phyloP scores from a whole-genome alignment of 345 rosid species.

The Noccaea bulbosa region DNA sequence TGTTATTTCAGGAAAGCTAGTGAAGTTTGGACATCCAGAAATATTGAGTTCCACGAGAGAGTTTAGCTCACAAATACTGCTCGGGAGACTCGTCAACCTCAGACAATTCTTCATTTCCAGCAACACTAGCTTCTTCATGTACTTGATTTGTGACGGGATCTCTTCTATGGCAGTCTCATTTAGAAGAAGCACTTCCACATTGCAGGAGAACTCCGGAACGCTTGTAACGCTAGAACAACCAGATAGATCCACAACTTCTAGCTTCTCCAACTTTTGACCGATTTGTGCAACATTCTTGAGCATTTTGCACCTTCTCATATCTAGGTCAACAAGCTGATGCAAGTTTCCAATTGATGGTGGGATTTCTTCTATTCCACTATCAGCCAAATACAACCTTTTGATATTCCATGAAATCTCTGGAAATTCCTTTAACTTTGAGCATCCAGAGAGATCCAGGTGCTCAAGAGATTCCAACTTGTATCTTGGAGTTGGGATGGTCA shows the following conservation, averaged over 20 bases:
- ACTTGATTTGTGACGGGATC: constrained; percentile 10
- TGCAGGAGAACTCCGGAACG: background rate
- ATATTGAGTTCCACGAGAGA: background rate
- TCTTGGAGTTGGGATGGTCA: background rate
- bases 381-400: constrained; percentile 8
- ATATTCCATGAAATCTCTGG: constrained; percentile 30
- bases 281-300: constrained; percentile 6
- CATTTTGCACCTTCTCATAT: constrained; percentile 3
- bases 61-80: constrained; percentile 9
- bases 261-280: constrained; percentile 7
- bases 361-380: constrained; percentile 26
- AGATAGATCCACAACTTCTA: constrained; percentile 14
- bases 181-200: background rate
- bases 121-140: background rate
- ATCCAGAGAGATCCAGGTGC: constrained; percentile 23
- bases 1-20: constrained; percentile 10
- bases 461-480: background rate
- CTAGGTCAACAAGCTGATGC: background rate
- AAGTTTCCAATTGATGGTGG: constrained; percentile 18
- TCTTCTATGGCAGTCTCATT: constrained; percentile 22
- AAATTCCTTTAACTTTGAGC: constrained; percentile 27
- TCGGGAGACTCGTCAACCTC: constrained; percentile 7
- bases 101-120: constrained; percentile 7
- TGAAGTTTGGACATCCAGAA: constrained; percentile 24
- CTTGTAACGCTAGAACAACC: constrained; percentile 16